phyloP scores from a whole-genome alignment of 768 basidiomycete genomes.

The Boletus edulis region DNA sequence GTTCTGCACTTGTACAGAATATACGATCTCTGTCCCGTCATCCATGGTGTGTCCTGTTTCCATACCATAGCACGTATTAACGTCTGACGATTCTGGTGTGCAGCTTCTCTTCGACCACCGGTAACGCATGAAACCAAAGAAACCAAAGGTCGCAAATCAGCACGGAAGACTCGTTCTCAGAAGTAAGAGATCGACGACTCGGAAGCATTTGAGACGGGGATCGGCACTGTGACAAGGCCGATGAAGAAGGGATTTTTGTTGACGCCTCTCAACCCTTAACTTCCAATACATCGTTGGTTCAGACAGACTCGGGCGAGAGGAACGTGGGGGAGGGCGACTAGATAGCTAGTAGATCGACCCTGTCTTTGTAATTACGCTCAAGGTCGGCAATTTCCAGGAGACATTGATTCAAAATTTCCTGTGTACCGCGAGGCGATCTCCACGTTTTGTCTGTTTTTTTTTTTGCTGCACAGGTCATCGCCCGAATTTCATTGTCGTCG shows the following conservation, averaged over 20 bases:
- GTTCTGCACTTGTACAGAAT: slow-evolving; percentile 82
- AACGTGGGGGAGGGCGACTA: too few species aligned
- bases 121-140: slow-evolving; percentile 37
- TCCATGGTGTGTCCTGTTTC: slow-evolving; percentile 41
- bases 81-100: not conserved
- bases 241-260: not conserved
- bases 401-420: not conserved
- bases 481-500: not conserved
- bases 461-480: not conserved
- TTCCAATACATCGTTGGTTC: not conserved
- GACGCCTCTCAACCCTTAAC: not conserved
- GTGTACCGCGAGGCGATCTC: not conserved
- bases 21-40: slow-evolving; percentile 68
- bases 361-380: too few species aligned
- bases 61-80: not conserved
- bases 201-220: slow-evolving; percentile 1
- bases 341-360: too few species aligned
- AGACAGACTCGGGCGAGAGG: too few species aligned
- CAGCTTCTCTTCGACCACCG: slow-evolving; percentile 44
- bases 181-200: slow-evolving; percentile 30
- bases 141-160: slow-evolving; percentile 44
- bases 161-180: slow-evolving; percentile 26
- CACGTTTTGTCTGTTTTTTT: not conserved
- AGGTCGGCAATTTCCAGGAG: slow-evolving; percentile 13
- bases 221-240: not conserved